Evolutionary conservation across 805 yeast genomes (phyloP).

Genomic region (Saccharomycopsis sp.): DNA sequence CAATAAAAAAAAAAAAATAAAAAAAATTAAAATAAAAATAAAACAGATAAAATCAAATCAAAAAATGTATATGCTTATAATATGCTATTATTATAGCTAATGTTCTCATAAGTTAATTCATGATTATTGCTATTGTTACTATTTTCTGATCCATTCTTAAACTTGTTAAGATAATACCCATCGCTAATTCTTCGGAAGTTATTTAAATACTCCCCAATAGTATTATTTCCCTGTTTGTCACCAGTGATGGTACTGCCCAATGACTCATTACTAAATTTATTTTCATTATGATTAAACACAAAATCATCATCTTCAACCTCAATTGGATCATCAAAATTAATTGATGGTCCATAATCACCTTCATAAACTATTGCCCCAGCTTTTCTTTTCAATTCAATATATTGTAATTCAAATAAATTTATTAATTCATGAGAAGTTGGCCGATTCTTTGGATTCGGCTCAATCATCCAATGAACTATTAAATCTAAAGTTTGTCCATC

Average conservation of each 20-base stretch:
- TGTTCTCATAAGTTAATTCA: constrained; percentile 2
- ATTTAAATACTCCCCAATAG: constrained; percentile 11
- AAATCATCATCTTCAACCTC: constrained; percentile 11
- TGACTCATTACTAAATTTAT: neutral
- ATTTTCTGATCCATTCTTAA: neutral
- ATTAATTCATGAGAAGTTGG: constrained; percentile 74
- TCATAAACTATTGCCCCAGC: constrained; percentile 94
- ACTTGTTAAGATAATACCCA: constrained; percentile 8
- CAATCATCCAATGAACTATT: constrained; percentile 82
- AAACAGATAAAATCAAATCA: neutral
- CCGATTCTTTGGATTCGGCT: constrained; percentile 71
- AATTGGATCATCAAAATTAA: constrained; percentile 9
- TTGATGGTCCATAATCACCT: constrained; percentile 82
- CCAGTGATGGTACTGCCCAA: neutral
- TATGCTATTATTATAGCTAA: neutral
- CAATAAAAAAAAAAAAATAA: too few relatives aligned
- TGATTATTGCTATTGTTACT: neutral
- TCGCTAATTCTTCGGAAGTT: constrained; percentile 5
- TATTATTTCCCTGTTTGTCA: neutral
- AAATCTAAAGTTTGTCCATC: constrained; percentile 70
- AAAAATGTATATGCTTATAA: neutral
- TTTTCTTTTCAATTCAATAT: constrained; percentile 72
- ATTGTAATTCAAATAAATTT: constrained; percentile 59
- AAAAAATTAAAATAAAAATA: too few relatives aligned
- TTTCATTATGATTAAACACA: constrained; percentile 5